Percentiles rank a stretch among this genome's conserved stretches.
Conservation (phyloP, 495 filamentous ascomycete species). For the Xylaria telfairii region DNA sequence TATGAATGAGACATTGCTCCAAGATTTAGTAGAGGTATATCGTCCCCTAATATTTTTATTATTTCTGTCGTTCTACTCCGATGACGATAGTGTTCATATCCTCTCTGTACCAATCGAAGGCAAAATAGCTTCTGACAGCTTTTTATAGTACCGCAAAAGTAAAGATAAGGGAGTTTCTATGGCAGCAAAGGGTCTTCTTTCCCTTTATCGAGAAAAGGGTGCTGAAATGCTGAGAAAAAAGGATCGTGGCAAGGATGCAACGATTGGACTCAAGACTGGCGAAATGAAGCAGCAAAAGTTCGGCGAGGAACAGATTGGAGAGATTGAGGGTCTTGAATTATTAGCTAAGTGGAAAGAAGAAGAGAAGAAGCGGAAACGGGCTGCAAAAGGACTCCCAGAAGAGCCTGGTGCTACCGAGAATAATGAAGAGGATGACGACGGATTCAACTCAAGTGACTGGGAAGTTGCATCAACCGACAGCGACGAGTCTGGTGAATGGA, state of each 20-base stretch:
- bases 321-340: constrained; percentile 91
- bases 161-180: constrained; percentile 99
- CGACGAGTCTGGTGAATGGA: constrained; percentile 86
- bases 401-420: constrained; percentile 45
- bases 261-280: constrained; percentile 77
- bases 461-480: constrained; percentile 81
- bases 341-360: constrained; percentile 94
- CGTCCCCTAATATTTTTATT: background rate
- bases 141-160: constrained; percentile 79
- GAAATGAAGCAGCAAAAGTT: constrained; percentile 74
- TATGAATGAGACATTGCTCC: constrained; percentile 93
- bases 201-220: constrained; percentile 87
- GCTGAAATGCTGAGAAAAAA: constrained; percentile 88
- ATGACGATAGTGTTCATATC: background rate
- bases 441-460: constrained; percentile 80
- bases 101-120: background rate
- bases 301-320: constrained; percentile 78
- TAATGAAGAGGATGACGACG: constrained; percentile 60
- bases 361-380: constrained; percentile 72
- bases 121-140: background rate
- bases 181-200: constrained; percentile 89
- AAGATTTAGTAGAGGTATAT: constrained; percentile 78
- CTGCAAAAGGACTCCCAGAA: constrained; percentile 65
- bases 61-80: background rate
- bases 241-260: constrained; percentile 91